A percentile compares a stretch with the other conserved stretches of the same genome.
phyloP scores from a whole-genome alignment of 345 rosid species.

The Hirschfeldia incana region DNA sequence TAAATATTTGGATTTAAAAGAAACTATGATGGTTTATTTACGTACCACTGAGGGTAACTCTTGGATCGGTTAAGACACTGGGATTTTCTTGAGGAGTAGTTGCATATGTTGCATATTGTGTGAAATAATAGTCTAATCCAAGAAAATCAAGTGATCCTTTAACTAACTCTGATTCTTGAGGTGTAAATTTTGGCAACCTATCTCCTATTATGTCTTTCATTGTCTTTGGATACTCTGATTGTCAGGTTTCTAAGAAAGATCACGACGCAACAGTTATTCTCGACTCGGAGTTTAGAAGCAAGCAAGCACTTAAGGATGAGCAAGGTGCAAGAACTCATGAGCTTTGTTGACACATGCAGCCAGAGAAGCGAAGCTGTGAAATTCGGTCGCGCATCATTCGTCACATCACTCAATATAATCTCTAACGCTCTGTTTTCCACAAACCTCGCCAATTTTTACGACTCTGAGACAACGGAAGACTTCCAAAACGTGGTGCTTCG shows the following conservation, averaged over 20 bases:
- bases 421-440: conserved; percentile 32
- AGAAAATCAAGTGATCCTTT: no score
- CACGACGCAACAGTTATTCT: conserved; percentile 36
- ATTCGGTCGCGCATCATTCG: conserved; percentile 33
- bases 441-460: conserved; percentile 6
- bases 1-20: no score
- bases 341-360: conserved; percentile 24
- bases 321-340: conserved; percentile 31
- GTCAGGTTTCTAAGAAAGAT: conserved; percentile 38
- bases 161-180: no score
- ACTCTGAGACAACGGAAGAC: no score
- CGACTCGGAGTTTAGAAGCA: conserved; percentile 42
- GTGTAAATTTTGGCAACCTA: no score
- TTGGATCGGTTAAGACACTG: no score
- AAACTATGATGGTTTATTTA: no score
- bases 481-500: neutral
- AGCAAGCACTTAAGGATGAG: conserved; percentile 28
- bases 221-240: no score
- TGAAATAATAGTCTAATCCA: neutral
- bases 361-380: conserved; percentile 33
- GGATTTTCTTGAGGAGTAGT: no score
- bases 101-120: no score
- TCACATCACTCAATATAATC: conserved; percentile 30
- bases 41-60: no score
- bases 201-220: no score